phyloP scores from a whole-genome alignment of 2,329 filamentous ascomycete genomes.

The Hypoxylon sp. region DNA sequence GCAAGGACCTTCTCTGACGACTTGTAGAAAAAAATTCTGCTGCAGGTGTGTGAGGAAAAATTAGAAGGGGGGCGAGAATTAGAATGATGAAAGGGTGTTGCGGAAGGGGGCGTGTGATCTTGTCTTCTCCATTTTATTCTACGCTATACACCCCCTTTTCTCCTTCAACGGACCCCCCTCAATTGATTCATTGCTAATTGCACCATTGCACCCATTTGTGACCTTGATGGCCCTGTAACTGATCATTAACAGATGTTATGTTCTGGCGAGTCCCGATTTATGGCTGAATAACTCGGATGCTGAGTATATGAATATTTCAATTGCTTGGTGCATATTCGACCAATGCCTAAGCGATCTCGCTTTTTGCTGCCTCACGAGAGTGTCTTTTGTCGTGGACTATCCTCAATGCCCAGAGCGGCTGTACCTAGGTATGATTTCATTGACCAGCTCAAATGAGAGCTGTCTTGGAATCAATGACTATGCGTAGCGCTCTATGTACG shows the following conservation, averaged over 20 bases:
- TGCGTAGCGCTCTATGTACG: conserved; percentile 36
- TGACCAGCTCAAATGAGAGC: conserved; percentile 20
- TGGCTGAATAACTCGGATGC: conserved; percentile 24
- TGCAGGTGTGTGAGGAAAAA: conserved; percentile 42
- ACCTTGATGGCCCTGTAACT: conserved; percentile 37
- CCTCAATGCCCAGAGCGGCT: conserved; percentile 10
- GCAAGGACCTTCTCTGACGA: conserved; percentile 41
- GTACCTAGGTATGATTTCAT: conserved; percentile 16
- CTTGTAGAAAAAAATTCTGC: conserved; percentile 39
- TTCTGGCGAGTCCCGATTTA: conserved; percentile 25
- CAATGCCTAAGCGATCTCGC: conserved; percentile 7
- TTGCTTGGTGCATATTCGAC: conserved; percentile 9
- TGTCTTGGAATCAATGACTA: conserved; percentile 12
- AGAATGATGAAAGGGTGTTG: conserved; percentile 31
- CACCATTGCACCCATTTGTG: conserved; percentile 20
- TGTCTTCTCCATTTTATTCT: conserved; percentile 29
- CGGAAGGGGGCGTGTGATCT: conserved; percentile 42
- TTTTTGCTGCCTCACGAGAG: conserved; percentile 20
- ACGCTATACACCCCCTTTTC: conserved; percentile 33
- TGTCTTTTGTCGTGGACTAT: conserved; percentile 9
- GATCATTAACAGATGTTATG: conserved; percentile 31
- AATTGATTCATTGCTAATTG: conserved; percentile 31
- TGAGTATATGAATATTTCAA: conserved; percentile 8
- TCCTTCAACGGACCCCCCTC: conserved; percentile 34
- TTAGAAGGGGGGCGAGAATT: conserved; percentile 38